Conservation (phyloP, 352 stramenopile genomes). For the Globisporangium apiculatum region DNA sequence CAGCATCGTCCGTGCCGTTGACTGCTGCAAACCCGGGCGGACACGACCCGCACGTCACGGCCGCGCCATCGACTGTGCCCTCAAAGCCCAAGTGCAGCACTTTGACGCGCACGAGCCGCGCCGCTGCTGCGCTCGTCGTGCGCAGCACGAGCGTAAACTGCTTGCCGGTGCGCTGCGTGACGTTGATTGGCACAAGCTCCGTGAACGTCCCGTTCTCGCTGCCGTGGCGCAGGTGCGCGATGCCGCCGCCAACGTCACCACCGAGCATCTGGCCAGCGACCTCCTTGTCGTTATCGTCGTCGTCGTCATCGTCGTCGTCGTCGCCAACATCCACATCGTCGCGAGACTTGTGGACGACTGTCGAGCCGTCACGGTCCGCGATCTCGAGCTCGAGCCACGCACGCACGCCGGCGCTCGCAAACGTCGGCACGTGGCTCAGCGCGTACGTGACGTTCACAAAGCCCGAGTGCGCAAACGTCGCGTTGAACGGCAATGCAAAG, state of each 20-base stretch:
- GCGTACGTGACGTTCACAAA: slow-evolving; percentile 61
- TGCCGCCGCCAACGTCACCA: slow-evolving; percentile 18
- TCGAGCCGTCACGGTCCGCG: slow-evolving; percentile 13
- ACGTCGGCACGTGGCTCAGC: slow-evolving; percentile 55
- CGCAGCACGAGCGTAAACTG: slow-evolving; percentile 55
- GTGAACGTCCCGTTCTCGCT: slow-evolving; percentile 60
- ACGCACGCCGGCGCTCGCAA: slow-evolving; percentile 41
- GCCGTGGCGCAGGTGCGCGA: slow-evolving; percentile 54
- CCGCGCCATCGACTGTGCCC: slow-evolving; percentile 41
- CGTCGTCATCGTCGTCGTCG: slow-evolving; percentile 15
- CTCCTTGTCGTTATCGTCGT: slow-evolving; percentile 16
- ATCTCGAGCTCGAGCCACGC: slow-evolving; percentile 73
- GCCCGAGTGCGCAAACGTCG: slow-evolving; percentile 42
- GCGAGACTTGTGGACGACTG: not conserved
- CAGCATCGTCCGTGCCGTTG: slow-evolving; percentile 10
- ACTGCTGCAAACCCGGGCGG: slow-evolving; percentile 43
- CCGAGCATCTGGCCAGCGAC: not conserved
- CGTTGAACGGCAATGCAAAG: slow-evolving; percentile 48
- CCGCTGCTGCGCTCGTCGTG: slow-evolving; percentile 33
- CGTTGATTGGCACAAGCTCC: slow-evolving; percentile 44
- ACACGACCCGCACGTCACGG: slow-evolving; percentile 46
- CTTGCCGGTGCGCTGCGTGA: slow-evolving; percentile 35
- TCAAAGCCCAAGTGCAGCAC: slow-evolving; percentile 42
- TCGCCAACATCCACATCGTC: slow-evolving; percentile 9
- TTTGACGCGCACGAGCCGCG: slow-evolving; percentile 40